phyloP scores from a whole-genome alignment of 805 yeast species.

The Scheffersomyces stipitis region DNA sequence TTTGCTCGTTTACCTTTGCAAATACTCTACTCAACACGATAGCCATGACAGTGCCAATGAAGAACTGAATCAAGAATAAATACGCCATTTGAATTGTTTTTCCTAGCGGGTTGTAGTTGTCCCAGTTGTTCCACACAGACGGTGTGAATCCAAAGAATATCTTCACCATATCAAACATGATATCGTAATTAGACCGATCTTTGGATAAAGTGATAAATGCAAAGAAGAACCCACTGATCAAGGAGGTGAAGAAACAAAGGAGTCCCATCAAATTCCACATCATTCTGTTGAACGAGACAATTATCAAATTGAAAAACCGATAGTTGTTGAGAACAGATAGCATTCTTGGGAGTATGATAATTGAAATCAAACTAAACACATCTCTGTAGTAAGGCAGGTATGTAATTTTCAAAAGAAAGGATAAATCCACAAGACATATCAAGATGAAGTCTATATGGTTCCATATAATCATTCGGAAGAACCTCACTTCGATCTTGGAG shows the following conservation, averaged over 20 bases:
- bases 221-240: slow-evolving; percentile 55
- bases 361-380: slow-evolving; percentile 44
- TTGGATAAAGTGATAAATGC: slow-evolving; percentile 51
- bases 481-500: slow-evolving; percentile 43
- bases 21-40: slow-evolving; percentile 50
- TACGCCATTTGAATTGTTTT: slow-evolving; percentile 48
- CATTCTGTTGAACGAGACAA: slow-evolving; percentile 53
- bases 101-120: slow-evolving; percentile 46
- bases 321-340: slow-evolving; percentile 51
- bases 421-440: slow-evolving; percentile 35
- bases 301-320: slow-evolving; percentile 51
- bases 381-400: slow-evolving; percentile 24
- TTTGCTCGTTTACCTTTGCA: slow-evolving; percentile 27
- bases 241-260: slow-evolving; percentile 47
- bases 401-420: slow-evolving; percentile 23
- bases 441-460: slow-evolving; percentile 48
- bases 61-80: slow-evolving; percentile 53
- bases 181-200: slow-evolving; percentile 40
- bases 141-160: slow-evolving; percentile 60
- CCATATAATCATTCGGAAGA: slow-evolving; percentile 53
- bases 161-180: slow-evolving; percentile 52
- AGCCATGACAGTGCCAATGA: slow-evolving; percentile 53
- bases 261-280: slow-evolving; percentile 49
- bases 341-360: slow-evolving; percentile 49
- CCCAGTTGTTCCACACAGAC: slow-evolving; percentile 59